Evolutionary conservation across 2,329 filamentous ascomycete species (phyloP).

Genomic region (Monilinia polystroma): DNA sequence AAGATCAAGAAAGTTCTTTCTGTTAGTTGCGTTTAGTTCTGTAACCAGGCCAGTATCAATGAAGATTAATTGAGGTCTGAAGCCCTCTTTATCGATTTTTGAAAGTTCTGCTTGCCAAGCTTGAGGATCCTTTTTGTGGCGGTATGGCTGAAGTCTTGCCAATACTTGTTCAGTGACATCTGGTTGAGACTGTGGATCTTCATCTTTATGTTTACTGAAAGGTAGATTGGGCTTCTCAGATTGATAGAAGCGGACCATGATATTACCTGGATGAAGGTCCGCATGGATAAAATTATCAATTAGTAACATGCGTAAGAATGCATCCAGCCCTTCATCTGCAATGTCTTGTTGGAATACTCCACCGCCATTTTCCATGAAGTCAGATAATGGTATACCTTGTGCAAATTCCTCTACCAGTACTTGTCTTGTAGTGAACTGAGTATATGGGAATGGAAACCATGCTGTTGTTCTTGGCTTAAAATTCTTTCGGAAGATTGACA

Average conservation of each 20-base stretch:
- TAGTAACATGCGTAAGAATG: conserved; percentile 93
- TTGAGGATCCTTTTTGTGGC: conserved; percentile 57
- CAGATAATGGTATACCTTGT: conserved; percentile 85
- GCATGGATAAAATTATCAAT: conserved; percentile 98
- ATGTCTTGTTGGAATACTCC: conserved; percentile 93
- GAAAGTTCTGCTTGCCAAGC: conserved; percentile 74
- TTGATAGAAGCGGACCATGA: conserved; percentile 98
- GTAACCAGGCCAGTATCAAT: conserved; percentile 97
- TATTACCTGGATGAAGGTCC: conserved; percentile 94
- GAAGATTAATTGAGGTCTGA: conserved; percentile 91
- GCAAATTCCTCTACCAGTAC: conserved; percentile 95
- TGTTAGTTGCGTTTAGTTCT: conserved; percentile 82
- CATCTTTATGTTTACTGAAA: conserved; percentile 42
- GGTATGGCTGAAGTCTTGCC: conserved; percentile 72
- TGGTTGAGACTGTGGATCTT: conserved; percentile 49
- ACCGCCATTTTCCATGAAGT: conserved; percentile 87
- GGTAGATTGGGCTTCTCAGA: conserved; percentile 68
- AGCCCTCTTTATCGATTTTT: conserved; percentile 82
- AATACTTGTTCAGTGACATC: conserved; percentile 90
- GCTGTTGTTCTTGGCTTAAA: conserved; percentile 87
- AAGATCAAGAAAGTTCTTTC: conserved; percentile 87
- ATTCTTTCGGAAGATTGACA: conserved; percentile 83
- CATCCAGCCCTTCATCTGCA: conserved; percentile 89
- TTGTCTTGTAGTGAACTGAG: conserved; percentile 86
- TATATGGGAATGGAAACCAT: conserved; percentile 96